Conservation (phyloP, 257 asterid genomes). For the Solanum ossicruentum region DNA sequence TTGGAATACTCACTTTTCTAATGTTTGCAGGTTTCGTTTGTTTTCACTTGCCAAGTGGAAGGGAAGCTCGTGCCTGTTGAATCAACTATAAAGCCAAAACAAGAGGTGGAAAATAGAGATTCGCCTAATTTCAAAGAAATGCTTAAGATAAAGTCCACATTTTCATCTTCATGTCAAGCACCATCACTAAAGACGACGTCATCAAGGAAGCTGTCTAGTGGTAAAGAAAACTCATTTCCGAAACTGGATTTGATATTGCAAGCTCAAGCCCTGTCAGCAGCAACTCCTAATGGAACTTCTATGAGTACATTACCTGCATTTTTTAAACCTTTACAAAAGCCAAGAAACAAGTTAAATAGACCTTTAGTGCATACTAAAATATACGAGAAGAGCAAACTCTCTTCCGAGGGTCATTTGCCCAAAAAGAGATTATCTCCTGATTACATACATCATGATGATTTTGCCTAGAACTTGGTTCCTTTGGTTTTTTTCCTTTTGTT, state of each 20-base stretch:
- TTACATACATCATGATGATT: constrained; percentile 48
- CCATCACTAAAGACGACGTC: neutral
- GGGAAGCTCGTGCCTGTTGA: constrained; percentile 91
- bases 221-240: constrained; percentile 18
- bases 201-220: neutral
- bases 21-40: constrained; percentile 73
- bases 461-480: constrained; percentile 18
- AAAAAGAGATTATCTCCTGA: constrained; percentile 30
- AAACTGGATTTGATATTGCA: constrained; percentile 18
- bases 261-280: constrained; percentile 16
- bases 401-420: constrained; percentile 26
- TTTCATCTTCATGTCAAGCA: constrained; percentile 1
- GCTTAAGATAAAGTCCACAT: neutral
- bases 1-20: neutral
- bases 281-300: constrained; percentile 17
- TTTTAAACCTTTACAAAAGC: constrained; percentile 35
- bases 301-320: constrained; percentile 12
- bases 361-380: constrained; percentile 32
- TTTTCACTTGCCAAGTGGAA: constrained; percentile 76
- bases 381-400: constrained; percentile 10
- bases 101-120: constrained; percentile 20
- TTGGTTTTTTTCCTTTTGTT: no score
- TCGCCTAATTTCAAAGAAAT: constrained; percentile 8
- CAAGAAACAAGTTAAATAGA: constrained; percentile 29
- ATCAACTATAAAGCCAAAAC: constrained; percentile 28